phyloP scores from a whole-genome alignment of 2,329 filamentous ascomycete genomes.

The Paecilomyces formosus region DNA sequence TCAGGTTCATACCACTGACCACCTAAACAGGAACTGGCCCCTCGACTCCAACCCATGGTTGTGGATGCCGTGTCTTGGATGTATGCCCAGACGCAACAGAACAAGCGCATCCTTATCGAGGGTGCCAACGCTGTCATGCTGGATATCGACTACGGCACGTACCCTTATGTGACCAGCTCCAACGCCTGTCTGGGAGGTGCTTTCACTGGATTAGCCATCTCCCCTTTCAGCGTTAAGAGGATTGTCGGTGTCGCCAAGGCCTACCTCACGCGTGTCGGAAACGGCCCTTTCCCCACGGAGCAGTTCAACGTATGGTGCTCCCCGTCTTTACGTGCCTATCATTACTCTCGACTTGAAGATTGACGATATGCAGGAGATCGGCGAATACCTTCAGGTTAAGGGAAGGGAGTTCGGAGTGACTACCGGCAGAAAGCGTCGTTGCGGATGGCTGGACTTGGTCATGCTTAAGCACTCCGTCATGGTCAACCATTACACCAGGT shows the following conservation, averaged over 20 bases:
- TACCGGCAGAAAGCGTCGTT: constrained; percentile 55
- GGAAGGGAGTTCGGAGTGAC: constrained; percentile 52
- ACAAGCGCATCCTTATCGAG: constrained; percentile 47
- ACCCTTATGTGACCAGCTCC: constrained; percentile 44
- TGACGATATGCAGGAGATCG: constrained; percentile 25
- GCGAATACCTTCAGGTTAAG: constrained; percentile 49
- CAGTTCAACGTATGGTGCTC: constrained; percentile 40
- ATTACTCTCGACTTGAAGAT: background rate
- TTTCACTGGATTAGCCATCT: constrained; percentile 53
- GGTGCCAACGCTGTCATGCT: constrained; percentile 59
- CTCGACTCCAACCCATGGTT: constrained; percentile 31
- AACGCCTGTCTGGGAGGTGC: constrained; percentile 41
- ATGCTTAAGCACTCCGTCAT: constrained; percentile 55
- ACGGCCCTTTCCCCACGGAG: constrained; percentile 58
- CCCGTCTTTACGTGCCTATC: background rate
- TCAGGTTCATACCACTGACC: background rate
- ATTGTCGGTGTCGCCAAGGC: constrained; percentile 60
- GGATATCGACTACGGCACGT: constrained; percentile 48
- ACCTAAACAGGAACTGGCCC: constrained; percentile 35
- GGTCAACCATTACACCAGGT: constrained; percentile 42
- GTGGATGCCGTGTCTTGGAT: constrained; percentile 44
- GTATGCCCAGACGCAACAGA: constrained; percentile 47
- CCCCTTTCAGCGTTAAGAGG: constrained; percentile 49
- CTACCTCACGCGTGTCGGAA: constrained; percentile 54
- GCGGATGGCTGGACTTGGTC: constrained; percentile 61